A percentile compares a stretch with the other conserved stretches of the same genome.
phyloP scores from a whole-genome alignment of 108 stramenopile species.

The Discostella pseudostelligera region DNA sequence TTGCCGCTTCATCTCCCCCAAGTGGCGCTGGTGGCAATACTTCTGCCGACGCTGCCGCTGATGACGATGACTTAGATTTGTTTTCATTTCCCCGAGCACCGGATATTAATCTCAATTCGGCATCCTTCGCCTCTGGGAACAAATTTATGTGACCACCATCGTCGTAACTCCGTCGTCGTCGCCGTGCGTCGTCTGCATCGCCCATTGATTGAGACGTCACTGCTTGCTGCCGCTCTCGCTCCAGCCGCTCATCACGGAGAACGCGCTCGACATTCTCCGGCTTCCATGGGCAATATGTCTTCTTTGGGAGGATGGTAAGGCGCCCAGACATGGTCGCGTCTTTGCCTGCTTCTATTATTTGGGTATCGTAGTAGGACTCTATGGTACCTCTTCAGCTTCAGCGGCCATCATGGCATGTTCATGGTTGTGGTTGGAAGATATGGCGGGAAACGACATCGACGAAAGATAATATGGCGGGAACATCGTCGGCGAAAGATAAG shows the following conservation, averaged over 20 bases:
- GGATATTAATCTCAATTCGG: conserved; percentile 13
- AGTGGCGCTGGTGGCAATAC: conserved; percentile 9
- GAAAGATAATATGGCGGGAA: too few relatives aligned
- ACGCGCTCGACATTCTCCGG: conserved; percentile 86
- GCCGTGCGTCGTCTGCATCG: conserved; percentile 7
- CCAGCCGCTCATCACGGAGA: conserved; percentile 72
- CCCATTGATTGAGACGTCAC: conserved; percentile 23
- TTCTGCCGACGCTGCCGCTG: not conserved
- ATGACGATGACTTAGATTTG: not conserved
- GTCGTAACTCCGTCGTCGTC: conserved; percentile 1
- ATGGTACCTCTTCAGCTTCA: too few relatives aligned
- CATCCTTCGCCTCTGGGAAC: conserved; percentile 39
- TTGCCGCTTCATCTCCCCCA: conserved; percentile 26
- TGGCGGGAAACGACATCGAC: too few relatives aligned
- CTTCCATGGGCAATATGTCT: conserved; percentile 90
- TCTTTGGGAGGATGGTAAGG: conserved; percentile 86
- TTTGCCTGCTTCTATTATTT: too few relatives aligned
- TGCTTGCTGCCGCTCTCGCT: conserved; percentile 50
- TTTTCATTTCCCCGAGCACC: not conserved
- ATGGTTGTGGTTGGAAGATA: too few relatives aligned
- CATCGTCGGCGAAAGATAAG: too few relatives aligned
- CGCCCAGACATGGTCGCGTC: conserved; percentile 90
- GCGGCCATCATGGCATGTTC: too few relatives aligned
- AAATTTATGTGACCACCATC: conserved; percentile 35
- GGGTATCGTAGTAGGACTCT: too few relatives aligned